Percentiles rank a stretch among this genome's conserved stretches.
phyloP scores from a whole-genome alignment of 164 flowering plant species.

The Stephania yunnanensis region DNA sequence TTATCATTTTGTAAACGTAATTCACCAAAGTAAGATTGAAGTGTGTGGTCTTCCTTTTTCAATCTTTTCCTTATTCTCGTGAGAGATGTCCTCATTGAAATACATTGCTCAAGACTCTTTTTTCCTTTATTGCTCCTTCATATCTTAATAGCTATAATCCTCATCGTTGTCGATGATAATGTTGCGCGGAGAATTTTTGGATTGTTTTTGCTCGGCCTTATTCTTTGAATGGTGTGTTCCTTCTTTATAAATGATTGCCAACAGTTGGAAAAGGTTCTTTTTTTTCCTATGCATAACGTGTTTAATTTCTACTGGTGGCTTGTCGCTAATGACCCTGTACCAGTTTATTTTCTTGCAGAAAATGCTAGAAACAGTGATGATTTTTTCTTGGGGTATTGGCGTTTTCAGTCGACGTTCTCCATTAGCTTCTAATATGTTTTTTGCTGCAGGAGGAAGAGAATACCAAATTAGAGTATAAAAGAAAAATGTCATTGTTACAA shows the following conservation, averaged over 20 bases:
- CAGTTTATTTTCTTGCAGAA: not conserved
- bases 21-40: too few relatives aligned
- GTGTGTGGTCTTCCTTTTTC: too few relatives aligned
- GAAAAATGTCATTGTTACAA: conserved; percentile 46
- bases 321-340: not conserved
- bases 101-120: too few relatives aligned
- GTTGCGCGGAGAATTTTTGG: not conserved
- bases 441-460: conserved; percentile 59
- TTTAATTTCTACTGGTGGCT: not conserved
- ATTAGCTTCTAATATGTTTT: not conserved
- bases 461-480: conserved; percentile 51
- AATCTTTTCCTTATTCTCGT: too few relatives aligned
- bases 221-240: not conserved
- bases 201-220: not conserved
- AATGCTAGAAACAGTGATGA: not conserved
- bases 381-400: not conserved
- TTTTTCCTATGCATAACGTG: not conserved
- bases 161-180: too few relatives aligned
- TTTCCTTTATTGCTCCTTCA: too few relatives aligned
- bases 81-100: too few relatives aligned
- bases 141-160: too few relatives aligned
- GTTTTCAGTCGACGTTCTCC: not conserved
- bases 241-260: not conserved
- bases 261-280: not conserved
- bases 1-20: too few relatives aligned